Base-by-base conservation (phyloP, 768 basidiomycete genomes). In the Plicaturopsis crispa region DNA sequence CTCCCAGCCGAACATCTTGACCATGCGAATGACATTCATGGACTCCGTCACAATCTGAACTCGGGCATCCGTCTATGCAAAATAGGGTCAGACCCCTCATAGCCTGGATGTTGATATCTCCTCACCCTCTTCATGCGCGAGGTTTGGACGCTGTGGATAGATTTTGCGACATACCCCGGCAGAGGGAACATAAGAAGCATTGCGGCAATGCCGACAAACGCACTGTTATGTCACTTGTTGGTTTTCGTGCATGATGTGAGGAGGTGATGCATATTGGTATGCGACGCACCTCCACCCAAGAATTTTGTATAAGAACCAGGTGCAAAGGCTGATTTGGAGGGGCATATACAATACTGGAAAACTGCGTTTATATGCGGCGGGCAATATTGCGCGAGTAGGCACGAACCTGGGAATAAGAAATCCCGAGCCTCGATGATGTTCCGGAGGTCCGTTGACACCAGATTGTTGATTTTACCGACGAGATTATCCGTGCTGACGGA, bases 1-100 rank as follows among this genome's bases (percentile, higher is more conserved):
- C 66, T 79, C 70, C 70, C 83, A 73, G 6, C 69, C 83, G 47
- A 86, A 84, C 30, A 84, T 59, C 55, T 85, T 84, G 51, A 83
- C 63, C 74, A 83, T 81, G 13, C 80, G 69, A 12, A 80, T 54
- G 14, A 75, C 70, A 38, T 69, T 70, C 49, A 78, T 62, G 26
- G 26, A 65, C 60, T 83, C 80, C 4, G 77, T 74, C 30, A 83
- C 70, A 5, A 61, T 60, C 48, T 80, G 73, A 3, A 84, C 71
- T 17, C 81, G 61, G 6, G 69, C 69, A 50, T 84, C 83, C 1
- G 70, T 70, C 67, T 69, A 44, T 75, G 74, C 54, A 72, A 53
- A 64, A 73, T 70, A 12, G 70, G 63, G 4, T n/a, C n/a, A n/a
- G n/a, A n/a, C n/a, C n/a, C n/a, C n/a, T n/a, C n/a, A n/a, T n/a